Percentiles rank a stretch among this genome's conserved stretches.
Evolutionary conservation across 2,329 filamentous ascomycete species (phyloP).

Genomic region (Claviceps sp.): DNA sequence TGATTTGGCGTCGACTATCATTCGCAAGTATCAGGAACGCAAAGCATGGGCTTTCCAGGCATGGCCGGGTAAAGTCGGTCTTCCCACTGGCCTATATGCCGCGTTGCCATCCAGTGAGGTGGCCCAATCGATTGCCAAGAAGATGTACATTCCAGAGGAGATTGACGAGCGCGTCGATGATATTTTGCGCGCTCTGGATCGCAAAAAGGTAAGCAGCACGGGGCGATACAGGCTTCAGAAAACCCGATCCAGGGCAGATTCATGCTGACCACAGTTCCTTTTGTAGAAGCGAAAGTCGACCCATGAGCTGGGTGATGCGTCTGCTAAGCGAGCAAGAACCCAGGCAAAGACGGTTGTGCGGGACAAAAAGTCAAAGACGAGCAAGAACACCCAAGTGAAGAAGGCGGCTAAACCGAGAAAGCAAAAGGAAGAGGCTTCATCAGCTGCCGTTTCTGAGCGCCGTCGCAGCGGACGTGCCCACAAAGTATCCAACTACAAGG

Average conservation of each 20-base stretch:
- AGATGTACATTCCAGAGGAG: slow-evolving; percentile 67
- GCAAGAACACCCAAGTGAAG: slow-evolving; percentile 10
- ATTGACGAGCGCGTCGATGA: slow-evolving; percentile 65
- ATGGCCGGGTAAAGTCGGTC: slow-evolving; percentile 64
- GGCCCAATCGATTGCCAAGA: slow-evolving; percentile 76
- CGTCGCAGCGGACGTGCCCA: slow-evolving; percentile 42
- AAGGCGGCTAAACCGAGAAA: slow-evolving; percentile 20
- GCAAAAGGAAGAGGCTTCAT: slow-evolving; percentile 14
- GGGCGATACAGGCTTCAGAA: too few relatives aligned
- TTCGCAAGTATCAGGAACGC: slow-evolving; percentile 75
- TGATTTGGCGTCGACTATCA: slow-evolving; percentile 70
- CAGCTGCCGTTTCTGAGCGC: slow-evolving; percentile 30
- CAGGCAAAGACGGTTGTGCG: slow-evolving; percentile 24
- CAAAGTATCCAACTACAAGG: slow-evolving; percentile 36
- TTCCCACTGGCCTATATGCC: slow-evolving; percentile 69
- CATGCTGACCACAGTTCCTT: slow-evolving; percentile 12
- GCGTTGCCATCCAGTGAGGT: slow-evolving; percentile 61
- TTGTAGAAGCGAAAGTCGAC: slow-evolving; percentile 43
- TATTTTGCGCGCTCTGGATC: slow-evolving; percentile 49
- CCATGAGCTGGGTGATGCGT: slow-evolving; percentile 34
- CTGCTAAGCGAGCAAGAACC: slow-evolving; percentile 23
- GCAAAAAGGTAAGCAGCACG: slow-evolving; percentile 44
- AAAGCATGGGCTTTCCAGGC: slow-evolving; percentile 78
- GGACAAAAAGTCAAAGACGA: slow-evolving; percentile 25
- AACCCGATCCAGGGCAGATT: too few relatives aligned